Evolutionary conservation across 2,329 filamentous ascomycete genomes (phyloP), one percentile per base, ranked within the genome.

Genomic region (Zarea fungicola): DNA sequence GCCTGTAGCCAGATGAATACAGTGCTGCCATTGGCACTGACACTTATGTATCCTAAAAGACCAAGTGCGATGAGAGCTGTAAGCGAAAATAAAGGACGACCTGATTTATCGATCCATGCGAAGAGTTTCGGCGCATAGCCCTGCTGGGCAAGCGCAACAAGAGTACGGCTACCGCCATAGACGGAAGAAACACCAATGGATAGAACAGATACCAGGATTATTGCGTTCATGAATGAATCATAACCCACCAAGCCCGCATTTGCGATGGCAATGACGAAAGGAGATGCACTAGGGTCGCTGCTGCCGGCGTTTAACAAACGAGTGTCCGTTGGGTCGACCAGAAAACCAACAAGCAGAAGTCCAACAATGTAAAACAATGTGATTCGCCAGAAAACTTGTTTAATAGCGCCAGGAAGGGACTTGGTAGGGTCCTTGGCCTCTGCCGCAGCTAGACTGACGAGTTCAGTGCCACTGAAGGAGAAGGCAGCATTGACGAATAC

Each of bases 381-480:
- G 52, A 79, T 78, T 55, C 76, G 74, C 75, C 76, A 79, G 51
- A 79, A 79, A 26, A 79, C 87, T 62, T 95, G 89, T 70, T 93
- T 95, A 59, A 92, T 84, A 5, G 90, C 90, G 2, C 81, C 83
- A 0, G 90, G 90, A 1, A 96, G 76, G 0, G 84, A 80, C 60
- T 87, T 83, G 49, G 80, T 76, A 0, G 86, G 86, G 60, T 88
- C 87, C 10, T 70, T 67, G 0, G 85, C 80, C 65, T 90, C 86
- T 6, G 84, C 85, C 1, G 85, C 85, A 3, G 85, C 84, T 3
- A 89, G 75, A 57, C 85, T 85, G 16, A 89, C 84, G 3, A 87
- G 71, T 60, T 89, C 85, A 0, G 85, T 88, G 13, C 85, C 85
- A 14, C 81, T 79, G 60, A 88, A 89, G 19, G 85, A 72, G 59